Evolutionary conservation across 148 eudicot genomes (phyloP).

Genomic region (Rhododendron griersonianum): DNA sequence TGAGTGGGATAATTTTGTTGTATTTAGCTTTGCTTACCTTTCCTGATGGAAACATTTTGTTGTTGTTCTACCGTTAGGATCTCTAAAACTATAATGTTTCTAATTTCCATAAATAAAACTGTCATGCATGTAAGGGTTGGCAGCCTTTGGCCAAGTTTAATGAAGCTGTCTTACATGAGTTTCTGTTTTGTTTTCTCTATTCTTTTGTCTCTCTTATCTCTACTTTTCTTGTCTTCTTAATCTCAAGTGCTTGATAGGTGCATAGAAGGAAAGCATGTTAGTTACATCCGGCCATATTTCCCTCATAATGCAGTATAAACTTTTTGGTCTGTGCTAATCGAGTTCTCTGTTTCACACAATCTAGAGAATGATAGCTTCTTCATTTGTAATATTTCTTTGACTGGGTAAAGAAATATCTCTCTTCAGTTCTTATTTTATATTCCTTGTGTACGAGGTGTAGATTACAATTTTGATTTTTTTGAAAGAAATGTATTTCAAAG

Average conservation of each 20-base stretch:
- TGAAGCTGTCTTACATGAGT: not conserved
- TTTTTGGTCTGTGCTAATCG: not conserved
- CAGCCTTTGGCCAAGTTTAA: not conserved
- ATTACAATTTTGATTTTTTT: not conserved
- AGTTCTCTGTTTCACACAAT: not conserved
- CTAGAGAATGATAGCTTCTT: no score
- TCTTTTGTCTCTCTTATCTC: not conserved
- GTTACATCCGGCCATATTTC: not conserved
- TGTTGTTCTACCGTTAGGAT: not conserved
- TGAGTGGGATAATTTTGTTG: not conserved
- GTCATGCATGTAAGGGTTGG: not conserved
- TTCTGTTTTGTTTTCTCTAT: not conserved
- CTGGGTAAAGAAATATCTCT: not conserved
- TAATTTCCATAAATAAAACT: not conserved
- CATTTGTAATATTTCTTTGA: not conserved
- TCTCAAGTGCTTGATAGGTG: not conserved
- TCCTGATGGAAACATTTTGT: not conserved
- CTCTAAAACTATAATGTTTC: not conserved
- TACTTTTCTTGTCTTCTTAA: not conserved
- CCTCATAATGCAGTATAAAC: not conserved
- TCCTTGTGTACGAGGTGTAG: no score
- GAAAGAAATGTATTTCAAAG: not conserved
- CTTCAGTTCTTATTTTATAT: not conserved
- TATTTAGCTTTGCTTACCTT: not conserved
- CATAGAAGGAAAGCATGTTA: not conserved